Percentiles rank a stretch among this genome's conserved stretches.
Evolutionary conservation across 148 eudicot genomes (phyloP).

Genomic region (Cornus florida): DNA sequence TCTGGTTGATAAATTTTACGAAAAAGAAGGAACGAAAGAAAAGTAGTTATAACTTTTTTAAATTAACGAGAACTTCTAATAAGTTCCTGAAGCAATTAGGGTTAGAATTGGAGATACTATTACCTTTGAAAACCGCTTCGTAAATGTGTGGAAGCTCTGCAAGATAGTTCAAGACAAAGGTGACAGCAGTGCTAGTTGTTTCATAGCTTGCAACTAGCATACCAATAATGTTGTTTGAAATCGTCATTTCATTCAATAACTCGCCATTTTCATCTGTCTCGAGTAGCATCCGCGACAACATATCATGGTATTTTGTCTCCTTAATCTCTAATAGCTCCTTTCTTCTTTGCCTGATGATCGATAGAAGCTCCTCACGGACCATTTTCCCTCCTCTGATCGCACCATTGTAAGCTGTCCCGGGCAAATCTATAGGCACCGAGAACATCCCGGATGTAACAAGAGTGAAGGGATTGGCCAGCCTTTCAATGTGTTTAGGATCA

Average conservation of each 20-base stretch:
- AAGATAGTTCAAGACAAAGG: conserved; percentile 31
- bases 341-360: conserved; percentile 25
- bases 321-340: conserved; percentile 22
- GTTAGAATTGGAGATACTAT: too few relatives aligned
- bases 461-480: conserved; percentile 20
- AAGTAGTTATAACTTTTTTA: too few relatives aligned
- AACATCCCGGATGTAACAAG: conserved; percentile 19
- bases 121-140: conserved; percentile 37
- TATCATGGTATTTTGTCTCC: conserved; percentile 15
- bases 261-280: conserved; percentile 28
- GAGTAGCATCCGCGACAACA: conserved; percentile 32
- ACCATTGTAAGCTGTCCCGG: conserved; percentile 31
- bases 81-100: too few relatives aligned
- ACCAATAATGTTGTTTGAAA: conserved; percentile 29
- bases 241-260: conserved; percentile 28
- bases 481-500: conserved; percentile 20
- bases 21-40: too few relatives aligned
- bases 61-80: too few relatives aligned
- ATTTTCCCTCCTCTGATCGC: conserved; percentile 24
- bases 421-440: conserved; percentile 33
- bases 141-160: conserved; percentile 42
- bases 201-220: conserved; percentile 34
- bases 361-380: conserved; percentile 23
- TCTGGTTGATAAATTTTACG: too few relatives aligned
- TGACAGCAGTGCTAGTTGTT: conserved; percentile 30